These are phyloP conservation scores for Cyclocybe aegerita DNA, from an alignment of 768 basidiomycete species.

Conservation along the genomic window DNA sequence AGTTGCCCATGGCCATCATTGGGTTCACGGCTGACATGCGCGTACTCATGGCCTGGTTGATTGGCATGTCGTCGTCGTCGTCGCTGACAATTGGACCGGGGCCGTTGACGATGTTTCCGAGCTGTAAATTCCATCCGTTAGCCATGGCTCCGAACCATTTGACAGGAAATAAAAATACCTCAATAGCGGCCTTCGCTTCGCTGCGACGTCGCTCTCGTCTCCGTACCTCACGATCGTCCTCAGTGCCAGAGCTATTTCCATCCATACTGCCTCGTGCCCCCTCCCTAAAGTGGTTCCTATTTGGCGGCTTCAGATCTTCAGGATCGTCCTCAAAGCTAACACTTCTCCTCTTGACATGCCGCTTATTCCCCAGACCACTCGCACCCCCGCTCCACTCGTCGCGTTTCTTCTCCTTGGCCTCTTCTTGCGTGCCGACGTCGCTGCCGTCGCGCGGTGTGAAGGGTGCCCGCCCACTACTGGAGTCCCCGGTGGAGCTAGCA, in stretches of 20 bases:
- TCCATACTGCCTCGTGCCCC: conserved; percentile 28
- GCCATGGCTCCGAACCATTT: conserved; percentile 4
- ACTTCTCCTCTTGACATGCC: conserved; percentile 50
- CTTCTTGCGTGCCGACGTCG: conserved; percentile 39
- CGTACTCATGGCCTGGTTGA: conserved; percentile 39
- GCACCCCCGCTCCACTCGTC: conserved; percentile 17
- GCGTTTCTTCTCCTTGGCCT: conserved; percentile 5
- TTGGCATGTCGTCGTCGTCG: conserved; percentile 50
- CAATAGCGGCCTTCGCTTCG: conserved; percentile 86
- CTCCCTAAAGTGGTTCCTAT: conserved; percentile 18
- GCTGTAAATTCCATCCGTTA: conserved; percentile 39
- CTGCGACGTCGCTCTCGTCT: conserved; percentile 73
- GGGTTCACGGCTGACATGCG: conserved; percentile 45
- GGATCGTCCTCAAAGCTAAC: conserved; percentile 67
- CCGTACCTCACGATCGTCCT: conserved; percentile 48
- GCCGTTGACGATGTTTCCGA: conserved; percentile 87
- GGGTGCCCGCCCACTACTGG: conserved; percentile 74
- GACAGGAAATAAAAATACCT: conserved; percentile 50
- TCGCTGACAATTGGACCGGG: conserved; percentile 60
- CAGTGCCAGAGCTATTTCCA: conserved; percentile 34
- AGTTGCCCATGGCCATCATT: conserved; percentile 40
- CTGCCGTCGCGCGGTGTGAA: conserved; percentile 80
- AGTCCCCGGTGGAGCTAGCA: conserved; percentile 83
- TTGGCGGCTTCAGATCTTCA: conserved; percentile 16
- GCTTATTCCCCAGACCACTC: conserved; percentile 16